Base-by-base conservation (phyloP, 495 filamentous ascomycete genomes). In the Podospora fimiseda region DNA sequence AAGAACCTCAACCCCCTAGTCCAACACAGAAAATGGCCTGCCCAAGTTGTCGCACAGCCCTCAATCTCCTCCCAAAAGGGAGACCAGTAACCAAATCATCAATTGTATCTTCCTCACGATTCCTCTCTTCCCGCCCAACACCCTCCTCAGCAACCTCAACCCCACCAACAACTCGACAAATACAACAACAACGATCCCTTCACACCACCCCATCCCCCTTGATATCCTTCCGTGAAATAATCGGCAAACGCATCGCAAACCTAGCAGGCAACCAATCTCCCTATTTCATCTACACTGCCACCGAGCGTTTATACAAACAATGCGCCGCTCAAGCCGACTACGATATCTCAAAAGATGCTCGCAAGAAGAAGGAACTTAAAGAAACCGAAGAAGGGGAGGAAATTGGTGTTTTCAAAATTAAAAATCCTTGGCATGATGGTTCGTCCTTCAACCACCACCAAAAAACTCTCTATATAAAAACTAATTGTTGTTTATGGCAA, bases 361-460 rank as follows among this genome's bases (percentile, higher is more conserved):
- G 76, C 57, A 79, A 80, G 59, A 74, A 79, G 2, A 70, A 62
- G 4, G 74, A 78, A 21, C 69, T 89, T 27, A 79, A 83, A 21
- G 81, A 78, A 55, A 87, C 83, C 2, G 79, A 75, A 27, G 79
- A 81, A 21, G 89, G 85, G 1, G 86, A 90, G 63, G 83, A 96
- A 66, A 66, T 96, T 14, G 90, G 90, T 14, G 74, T 83, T 22
- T 84, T 85, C 13, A 75, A 75, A 27, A 82, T 84, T 13, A 5
- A 5, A 33, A 81, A 85, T 22, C 86, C 84, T 82, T 96, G 93
- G 93, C 89, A 92, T 69, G 69, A 82, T 62, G 80, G 90, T 93
- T 73, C 43, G 80, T 67, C 21, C 19, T 48, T 39, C 51, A n/a
- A n/a, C n/a, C n/a, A n/a, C n/a, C n/a, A n/a, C n/a, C n/a, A n/a